Conservation (phyloP, 2,329 filamentous ascomycete genomes). For the Arthrobotrys pseudoclavata region DNA sequence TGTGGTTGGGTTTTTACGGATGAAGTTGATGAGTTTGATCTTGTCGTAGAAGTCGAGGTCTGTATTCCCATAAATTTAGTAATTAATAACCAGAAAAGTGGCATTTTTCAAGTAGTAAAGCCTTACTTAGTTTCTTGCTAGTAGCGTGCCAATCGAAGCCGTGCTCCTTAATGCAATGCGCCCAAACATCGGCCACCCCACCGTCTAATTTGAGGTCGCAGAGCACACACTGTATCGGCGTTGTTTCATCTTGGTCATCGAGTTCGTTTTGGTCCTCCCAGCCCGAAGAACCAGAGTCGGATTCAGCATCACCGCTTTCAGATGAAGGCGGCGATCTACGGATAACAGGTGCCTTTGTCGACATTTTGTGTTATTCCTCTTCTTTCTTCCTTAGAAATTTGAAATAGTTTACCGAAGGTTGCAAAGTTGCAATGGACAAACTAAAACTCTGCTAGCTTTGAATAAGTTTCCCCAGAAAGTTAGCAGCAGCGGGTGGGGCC, state of each 20-base stretch:
- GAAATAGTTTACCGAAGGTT: background rate
- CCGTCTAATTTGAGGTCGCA: constrained; percentile 65
- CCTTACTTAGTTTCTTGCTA: constrained; percentile 65
- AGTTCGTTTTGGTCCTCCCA: constrained; percentile 67
- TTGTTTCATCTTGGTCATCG: constrained; percentile 66
- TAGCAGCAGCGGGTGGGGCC: constrained; percentile 24
- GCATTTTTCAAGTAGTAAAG: background rate
- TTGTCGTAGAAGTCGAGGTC: constrained; percentile 68
- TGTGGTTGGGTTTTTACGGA: constrained; percentile 66
- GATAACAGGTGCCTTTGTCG: constrained; percentile 32
- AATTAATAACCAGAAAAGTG: background rate
- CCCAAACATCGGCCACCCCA: constrained; percentile 65
- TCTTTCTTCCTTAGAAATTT: background rate
- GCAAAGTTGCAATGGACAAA: constrained; percentile 5
- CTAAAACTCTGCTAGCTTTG: constrained; percentile 27
- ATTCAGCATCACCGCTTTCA: constrained; percentile 30
- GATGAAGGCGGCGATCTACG: constrained; percentile 31
- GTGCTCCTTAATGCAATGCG: constrained; percentile 65
- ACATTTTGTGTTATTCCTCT: constrained; percentile 10
- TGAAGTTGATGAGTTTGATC: constrained; percentile 70
- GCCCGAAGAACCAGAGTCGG: constrained; percentile 62
- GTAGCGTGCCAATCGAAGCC: constrained; percentile 67
- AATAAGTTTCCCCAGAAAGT: constrained; percentile 19
- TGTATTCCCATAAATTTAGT: constrained; percentile 56
- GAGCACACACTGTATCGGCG: constrained; percentile 66